Evolutionary conservation across 2,329 filamentous ascomycete species (phyloP).

Genomic region (Colletotrichum sp.): DNA sequence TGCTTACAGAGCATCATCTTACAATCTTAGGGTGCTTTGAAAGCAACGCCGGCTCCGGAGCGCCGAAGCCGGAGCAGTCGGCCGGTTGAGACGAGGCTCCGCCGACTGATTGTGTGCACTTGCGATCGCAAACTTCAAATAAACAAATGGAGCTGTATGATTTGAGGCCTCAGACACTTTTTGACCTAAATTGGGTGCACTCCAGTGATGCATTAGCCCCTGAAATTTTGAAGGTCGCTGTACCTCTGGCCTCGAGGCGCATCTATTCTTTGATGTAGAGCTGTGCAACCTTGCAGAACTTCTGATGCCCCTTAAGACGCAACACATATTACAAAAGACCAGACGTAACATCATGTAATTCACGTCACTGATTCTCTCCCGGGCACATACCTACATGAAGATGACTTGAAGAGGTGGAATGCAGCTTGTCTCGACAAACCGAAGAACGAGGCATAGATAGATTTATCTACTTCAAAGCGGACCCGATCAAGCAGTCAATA

Average conservation of each 20-base stretch:
- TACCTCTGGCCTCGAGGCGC: background rate
- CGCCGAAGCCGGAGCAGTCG: background rate
- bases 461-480: background rate
- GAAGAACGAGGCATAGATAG: background rate
- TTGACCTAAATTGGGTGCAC: background rate
- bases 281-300: accelerated
- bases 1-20: background rate
- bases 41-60: background rate
- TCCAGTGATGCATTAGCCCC: background rate
- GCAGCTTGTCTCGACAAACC: background rate
- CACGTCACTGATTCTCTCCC: accelerated
- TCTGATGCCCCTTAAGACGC: background rate
- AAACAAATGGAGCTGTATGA: background rate
- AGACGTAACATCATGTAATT: accelerated
- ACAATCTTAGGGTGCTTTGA: background rate
- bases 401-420: background rate
- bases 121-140: background rate
- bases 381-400: background rate
- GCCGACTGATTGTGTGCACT: background rate
- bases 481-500: accelerated
- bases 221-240: background rate
- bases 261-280: background rate
- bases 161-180: background rate
- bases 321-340: accelerated
- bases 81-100: background rate